Conservation (phyloP, 1,284 basidiomycete genomes). For the Albatrellus sp. region DNA sequence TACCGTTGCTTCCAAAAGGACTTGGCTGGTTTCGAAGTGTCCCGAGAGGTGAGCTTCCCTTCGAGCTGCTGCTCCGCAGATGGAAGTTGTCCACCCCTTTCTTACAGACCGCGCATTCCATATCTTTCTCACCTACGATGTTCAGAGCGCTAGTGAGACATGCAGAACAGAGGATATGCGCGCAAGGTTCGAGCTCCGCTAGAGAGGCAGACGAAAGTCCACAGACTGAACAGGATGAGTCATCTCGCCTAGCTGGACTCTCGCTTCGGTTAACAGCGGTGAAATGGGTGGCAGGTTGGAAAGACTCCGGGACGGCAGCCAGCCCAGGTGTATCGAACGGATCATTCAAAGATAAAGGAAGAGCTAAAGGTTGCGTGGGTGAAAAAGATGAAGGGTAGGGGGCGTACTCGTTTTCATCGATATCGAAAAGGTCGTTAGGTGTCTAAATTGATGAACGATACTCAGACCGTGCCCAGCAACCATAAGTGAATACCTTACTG, state of each 20-base stretch:
- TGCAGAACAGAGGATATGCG: conserved; percentile 60
- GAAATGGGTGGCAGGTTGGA: conserved; percentile 5
- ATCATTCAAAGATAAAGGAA: conserved; percentile 21
- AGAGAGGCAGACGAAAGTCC: conserved; percentile 32
- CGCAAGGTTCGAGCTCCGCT: conserved; percentile 59
- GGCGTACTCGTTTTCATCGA: conserved; percentile 55
- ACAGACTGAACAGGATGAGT: conserved; percentile 36
- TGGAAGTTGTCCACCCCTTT: conserved; percentile 56
- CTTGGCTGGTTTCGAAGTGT: conserved; percentile 6
- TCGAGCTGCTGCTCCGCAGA: conserved; percentile 21
- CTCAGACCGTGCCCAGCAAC: conserved; percentile 11
- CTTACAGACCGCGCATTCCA: conserved; percentile 69
- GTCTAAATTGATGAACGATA: conserved; percentile 18
- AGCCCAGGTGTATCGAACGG: conserved; percentile 17
- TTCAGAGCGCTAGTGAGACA: conserved; percentile 74
- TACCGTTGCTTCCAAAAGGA: conserved; percentile 3
- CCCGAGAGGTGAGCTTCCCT: not conserved
- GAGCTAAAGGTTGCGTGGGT: conserved; percentile 20
- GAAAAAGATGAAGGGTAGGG: conserved; percentile 34
- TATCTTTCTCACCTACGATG: conserved; percentile 75
- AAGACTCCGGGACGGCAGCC: not conserved
- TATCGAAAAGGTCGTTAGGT: conserved; percentile 50
- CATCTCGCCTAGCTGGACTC: conserved; percentile 5
- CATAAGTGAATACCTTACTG: conserved; percentile 13
- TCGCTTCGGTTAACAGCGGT: conserved; percentile 11